phyloP scores from a whole-genome alignment of 257 asterid species.

The Fraxinus quadrangulata region DNA sequence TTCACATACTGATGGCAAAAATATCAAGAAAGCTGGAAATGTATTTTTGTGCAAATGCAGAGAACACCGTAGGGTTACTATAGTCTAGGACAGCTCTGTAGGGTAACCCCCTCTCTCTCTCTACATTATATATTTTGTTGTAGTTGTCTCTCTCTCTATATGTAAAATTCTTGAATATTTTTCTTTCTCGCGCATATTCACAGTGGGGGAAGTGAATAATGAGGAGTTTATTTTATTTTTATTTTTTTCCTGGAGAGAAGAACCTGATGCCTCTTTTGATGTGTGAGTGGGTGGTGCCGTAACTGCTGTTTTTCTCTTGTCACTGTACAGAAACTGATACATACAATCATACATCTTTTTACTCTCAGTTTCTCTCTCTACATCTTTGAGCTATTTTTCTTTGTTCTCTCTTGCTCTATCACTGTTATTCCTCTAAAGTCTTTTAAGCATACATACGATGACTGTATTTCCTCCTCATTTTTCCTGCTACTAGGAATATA shows the following conservation, averaged over 20 bases:
- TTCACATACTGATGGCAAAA: conserved; percentile 14
- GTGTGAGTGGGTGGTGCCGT: conserved; percentile 70
- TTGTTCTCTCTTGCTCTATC: conserved; percentile 26
- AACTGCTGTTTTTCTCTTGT: conserved; percentile 34
- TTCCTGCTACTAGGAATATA: neutral
- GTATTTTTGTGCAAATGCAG: conserved; percentile 26
- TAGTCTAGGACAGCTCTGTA: conserved; percentile 58
- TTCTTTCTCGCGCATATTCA: conserved; percentile 38
- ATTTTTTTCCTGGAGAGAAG: conserved; percentile 50
- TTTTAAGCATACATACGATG: conserved; percentile 13
- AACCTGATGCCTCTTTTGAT: conserved; percentile 80
- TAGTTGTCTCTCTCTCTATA: neutral
- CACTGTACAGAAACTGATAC: conserved; percentile 19
- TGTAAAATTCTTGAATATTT: neutral
- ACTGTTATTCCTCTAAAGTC: conserved; percentile 22
- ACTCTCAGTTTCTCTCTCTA: conserved; percentile 15
- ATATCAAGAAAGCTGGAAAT: conserved; percentile 29
- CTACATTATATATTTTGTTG: neutral
- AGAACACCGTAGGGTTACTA: conserved; percentile 48
- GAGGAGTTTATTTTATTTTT: conserved; percentile 34
- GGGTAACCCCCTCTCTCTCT: conserved; percentile 28
- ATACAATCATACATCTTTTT: conserved; percentile 11
- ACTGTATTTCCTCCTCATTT: conserved; percentile 20
- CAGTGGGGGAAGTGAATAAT: conserved; percentile 41
- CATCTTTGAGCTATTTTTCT: neutral